Percentiles rank a stretch among this genome's conserved stretches.
These are phyloP conservation scores for Pinus tabuliformis DNA, from an alignment of 75 land plant genomes.

Conservation along the genomic window DNA sequence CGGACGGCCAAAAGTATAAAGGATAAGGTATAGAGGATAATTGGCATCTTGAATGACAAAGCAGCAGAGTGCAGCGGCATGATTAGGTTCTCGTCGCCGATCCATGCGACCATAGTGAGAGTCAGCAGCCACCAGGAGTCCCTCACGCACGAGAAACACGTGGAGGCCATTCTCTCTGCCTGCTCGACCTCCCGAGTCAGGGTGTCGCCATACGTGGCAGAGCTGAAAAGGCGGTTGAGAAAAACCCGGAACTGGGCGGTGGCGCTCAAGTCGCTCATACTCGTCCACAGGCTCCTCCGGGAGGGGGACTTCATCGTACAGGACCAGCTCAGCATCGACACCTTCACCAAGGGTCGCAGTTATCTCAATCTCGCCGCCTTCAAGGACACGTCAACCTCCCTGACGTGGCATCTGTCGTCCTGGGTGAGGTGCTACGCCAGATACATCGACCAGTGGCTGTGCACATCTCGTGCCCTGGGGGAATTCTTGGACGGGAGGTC, in stretches of 20 bases:
- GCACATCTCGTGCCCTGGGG: constrained; percentile 4
- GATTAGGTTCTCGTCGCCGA: too few species aligned
- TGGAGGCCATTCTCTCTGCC: constrained; percentile 31
- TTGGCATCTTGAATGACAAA: background rate
- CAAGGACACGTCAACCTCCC: constrained; percentile 27
- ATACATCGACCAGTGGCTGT: constrained; percentile 47
- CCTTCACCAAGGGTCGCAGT: constrained; percentile 39
- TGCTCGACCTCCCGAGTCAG: constrained; percentile 37
- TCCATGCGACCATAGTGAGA: constrained; percentile 31
- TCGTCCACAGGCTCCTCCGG: constrained; percentile 36
- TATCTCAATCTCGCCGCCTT: constrained; percentile 57
- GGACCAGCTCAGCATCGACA: constrained; percentile 48
- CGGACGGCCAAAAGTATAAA: too few species aligned
- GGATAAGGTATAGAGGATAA: too few species aligned
- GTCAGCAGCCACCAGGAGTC: constrained; percentile 52
- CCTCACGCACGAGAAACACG: constrained; percentile 23
- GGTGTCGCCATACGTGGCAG: constrained; percentile 39
- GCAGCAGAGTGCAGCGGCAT: too few species aligned
- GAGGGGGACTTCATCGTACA: constrained; percentile 53
- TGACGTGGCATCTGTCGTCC: constrained; percentile 36
- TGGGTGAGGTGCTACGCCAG: constrained; percentile 16
- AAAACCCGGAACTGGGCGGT: constrained; percentile 22
- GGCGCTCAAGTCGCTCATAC: constrained; percentile 46
- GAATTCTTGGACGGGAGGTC: background rate
- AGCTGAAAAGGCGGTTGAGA: constrained; percentile 54